These are phyloP conservation scores for Pleurotus djamor DNA, from an alignment of 768 basidiomycete genomes.

Conservation along the genomic window DNA sequence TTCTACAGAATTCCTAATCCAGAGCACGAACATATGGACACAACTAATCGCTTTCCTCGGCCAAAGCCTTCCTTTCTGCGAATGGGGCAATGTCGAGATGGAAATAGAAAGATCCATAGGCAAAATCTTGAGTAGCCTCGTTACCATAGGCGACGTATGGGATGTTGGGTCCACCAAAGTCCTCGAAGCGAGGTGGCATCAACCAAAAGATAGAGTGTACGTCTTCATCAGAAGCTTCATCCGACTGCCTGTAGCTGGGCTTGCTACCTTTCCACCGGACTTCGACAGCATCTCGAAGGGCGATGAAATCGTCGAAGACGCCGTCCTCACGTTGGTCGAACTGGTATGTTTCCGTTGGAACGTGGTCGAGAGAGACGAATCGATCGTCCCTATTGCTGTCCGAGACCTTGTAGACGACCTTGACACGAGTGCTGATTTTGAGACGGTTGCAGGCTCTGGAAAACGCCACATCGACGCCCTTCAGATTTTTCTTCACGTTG, in stretches of 20 bases:
- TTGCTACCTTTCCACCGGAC: background rate
- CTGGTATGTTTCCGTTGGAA: background rate
- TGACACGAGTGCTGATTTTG: slow-evolving; percentile 14
- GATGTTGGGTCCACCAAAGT: background rate
- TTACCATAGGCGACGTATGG: background rate
- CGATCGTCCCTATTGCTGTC: background rate
- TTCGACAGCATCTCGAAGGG: background rate
- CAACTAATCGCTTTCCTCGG: too few species aligned
- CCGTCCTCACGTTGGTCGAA: background rate
- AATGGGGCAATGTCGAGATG: background rate
- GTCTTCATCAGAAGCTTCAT: background rate
- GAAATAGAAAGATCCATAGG: background rate
- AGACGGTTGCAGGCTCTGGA: slow-evolving; percentile 15
- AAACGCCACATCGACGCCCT: slow-evolving; percentile 25
- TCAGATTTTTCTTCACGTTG: slow-evolving; percentile 14
- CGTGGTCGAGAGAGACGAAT: background rate
- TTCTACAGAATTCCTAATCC: too few species aligned
- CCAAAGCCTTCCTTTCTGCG: background rate
- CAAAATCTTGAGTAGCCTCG: background rate
- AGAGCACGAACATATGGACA: too few species aligned
- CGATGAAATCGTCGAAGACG: background rate
- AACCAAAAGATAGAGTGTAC: background rate
- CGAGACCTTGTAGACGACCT: slow-evolving; percentile 14
- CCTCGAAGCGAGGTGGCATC: too few species aligned
- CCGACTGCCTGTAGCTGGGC: too few species aligned